phyloP scores from a whole-genome alignment of 2,329 filamentous ascomycete species.

The Xylaria sp. region DNA sequence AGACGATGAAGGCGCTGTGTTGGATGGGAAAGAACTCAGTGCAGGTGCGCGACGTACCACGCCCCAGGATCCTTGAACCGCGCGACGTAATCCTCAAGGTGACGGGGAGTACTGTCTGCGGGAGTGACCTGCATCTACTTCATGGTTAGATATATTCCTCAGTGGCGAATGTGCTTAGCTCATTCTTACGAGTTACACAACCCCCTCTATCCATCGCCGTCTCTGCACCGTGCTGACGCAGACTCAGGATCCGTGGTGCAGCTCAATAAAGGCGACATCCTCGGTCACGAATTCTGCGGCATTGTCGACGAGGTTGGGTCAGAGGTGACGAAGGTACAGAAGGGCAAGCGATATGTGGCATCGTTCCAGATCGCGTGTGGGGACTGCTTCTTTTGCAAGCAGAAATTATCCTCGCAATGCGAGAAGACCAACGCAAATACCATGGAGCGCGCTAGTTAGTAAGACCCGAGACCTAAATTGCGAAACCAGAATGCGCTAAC shows the following conservation, averaged over 20 bases:
- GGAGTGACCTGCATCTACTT: slow-evolving; percentile 67
- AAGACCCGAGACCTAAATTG: neutral
- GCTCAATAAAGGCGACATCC: slow-evolving; percentile 71
- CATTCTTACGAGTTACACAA: neutral
- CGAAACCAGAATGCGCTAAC: slow-evolving; percentile 10
- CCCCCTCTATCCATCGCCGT: too few species aligned
- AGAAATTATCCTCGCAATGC: slow-evolving; percentile 82
- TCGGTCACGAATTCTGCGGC: slow-evolving; percentile 71
- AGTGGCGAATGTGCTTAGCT: too few species aligned
- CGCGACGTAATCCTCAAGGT: slow-evolving; percentile 83
- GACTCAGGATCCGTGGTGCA: slow-evolving; percentile 61
- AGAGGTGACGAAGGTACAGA: slow-evolving; percentile 61
- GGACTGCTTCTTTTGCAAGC: slow-evolving; percentile 79
- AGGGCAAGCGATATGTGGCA: slow-evolving; percentile 79
- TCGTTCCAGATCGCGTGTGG: slow-evolving; percentile 85
- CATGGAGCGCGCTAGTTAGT: slow-evolving; percentile 65
- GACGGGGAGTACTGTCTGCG: slow-evolving; percentile 70
- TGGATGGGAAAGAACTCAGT: slow-evolving; percentile 88
- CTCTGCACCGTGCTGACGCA: neutral
- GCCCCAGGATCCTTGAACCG: slow-evolving; percentile 77
- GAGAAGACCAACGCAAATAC: slow-evolving; percentile 82
- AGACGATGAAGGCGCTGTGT: slow-evolving; percentile 80
- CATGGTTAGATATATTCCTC: slow-evolving; percentile 53
- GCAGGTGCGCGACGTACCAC: slow-evolving; percentile 72
- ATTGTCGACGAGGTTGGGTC: slow-evolving; percentile 66